Conservation (phyloP, 2,329 filamentous ascomycete genomes). For the Ophiocordyceps camponoti-saundersi region DNA sequence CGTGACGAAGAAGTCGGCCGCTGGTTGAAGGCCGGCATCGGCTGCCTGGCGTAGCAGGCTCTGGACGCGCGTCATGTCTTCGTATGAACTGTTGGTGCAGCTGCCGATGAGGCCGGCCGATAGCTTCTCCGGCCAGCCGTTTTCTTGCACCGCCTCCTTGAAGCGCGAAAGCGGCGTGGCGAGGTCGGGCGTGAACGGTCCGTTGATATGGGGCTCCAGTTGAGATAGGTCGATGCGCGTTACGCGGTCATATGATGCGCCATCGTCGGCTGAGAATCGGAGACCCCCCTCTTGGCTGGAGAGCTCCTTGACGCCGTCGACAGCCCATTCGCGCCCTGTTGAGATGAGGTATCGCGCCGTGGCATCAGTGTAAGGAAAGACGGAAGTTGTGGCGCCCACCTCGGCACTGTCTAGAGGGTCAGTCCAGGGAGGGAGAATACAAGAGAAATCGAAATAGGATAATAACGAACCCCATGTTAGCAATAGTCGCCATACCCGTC, state of each 20-base stretch:
- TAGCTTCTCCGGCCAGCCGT: constrained; percentile 81
- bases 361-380: constrained; percentile 80
- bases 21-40: constrained; percentile 77
- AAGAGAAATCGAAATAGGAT: background rate
- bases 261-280: constrained; percentile 61
- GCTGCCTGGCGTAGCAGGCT: constrained; percentile 82
- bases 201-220: constrained; percentile 92
- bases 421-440: background rate
- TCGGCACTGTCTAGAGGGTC: constrained; percentile 32
- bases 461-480: constrained; percentile 57
- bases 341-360: constrained; percentile 75
- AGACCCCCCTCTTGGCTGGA: constrained; percentile 29
- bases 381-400: constrained; percentile 86
- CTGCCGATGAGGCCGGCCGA: constrained; percentile 91
- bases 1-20: constrained; percentile 86
- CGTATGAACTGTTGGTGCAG: constrained; percentile 97
- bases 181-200: constrained; percentile 89
- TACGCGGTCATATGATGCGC: constrained; percentile 75
- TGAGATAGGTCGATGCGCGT: constrained; percentile 81
- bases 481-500: constrained; percentile 85
- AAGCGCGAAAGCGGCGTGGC: constrained; percentile 86
- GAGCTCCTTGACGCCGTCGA: constrained; percentile 45
- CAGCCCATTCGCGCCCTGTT: constrained; percentile 52
- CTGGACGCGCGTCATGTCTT: constrained; percentile 95
- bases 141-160: constrained; percentile 64